Evolutionary conservation across 1,139 yeast species (phyloP).

Genomic region (Yamadazyma spencermartinsiae): DNA sequence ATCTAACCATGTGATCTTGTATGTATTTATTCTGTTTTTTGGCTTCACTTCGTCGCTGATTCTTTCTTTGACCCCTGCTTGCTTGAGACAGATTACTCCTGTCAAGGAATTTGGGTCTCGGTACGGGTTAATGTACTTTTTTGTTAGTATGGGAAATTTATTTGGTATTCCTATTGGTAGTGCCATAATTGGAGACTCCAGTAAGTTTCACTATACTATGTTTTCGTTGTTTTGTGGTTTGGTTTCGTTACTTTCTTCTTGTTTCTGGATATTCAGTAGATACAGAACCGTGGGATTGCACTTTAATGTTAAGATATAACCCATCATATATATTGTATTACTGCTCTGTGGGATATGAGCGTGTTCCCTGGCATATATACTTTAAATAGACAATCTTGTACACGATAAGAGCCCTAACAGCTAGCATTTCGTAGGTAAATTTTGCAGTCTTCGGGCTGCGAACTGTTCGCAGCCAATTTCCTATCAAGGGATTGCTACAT

Average conservation of each 20-base stretch:
- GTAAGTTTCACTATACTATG: slow-evolving; percentile 29
- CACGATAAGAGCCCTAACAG: too few relatives aligned
- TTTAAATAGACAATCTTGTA: too few relatives aligned
- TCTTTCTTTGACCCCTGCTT: slow-evolving; percentile 39
- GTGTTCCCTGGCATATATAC: too few relatives aligned
- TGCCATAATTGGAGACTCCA: slow-evolving; percentile 39
- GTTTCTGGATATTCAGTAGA: slow-evolving; percentile 36
- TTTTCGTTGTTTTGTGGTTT: slow-evolving; percentile 39
- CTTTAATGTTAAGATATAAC: slow-evolving; percentile 29
- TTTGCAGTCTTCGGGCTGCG: too few relatives aligned
- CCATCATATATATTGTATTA: neutral
- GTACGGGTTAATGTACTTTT: slow-evolving; percentile 40
- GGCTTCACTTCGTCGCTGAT: slow-evolving; percentile 35
- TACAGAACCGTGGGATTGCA: slow-evolving; percentile 33
- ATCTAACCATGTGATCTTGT: slow-evolving; percentile 26
- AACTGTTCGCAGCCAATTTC: too few relatives aligned
- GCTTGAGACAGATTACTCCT: slow-evolving; percentile 40
- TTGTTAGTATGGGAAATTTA: slow-evolving; percentile 41
- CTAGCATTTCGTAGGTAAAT: too few relatives aligned
- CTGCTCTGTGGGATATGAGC: neutral
- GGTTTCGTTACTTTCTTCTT: slow-evolving; percentile 27
- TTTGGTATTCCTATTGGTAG: slow-evolving; percentile 48
- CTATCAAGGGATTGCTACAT: too few relatives aligned
- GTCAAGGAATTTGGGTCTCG: slow-evolving; percentile 38
- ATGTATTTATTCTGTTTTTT: slow-evolving; percentile 24